A percentile compares a stretch with the other conserved stretches of the same genome.
Evolutionary conservation across 805 yeast species (phyloP).

Genomic region (Suhomyces prunicola): DNA sequence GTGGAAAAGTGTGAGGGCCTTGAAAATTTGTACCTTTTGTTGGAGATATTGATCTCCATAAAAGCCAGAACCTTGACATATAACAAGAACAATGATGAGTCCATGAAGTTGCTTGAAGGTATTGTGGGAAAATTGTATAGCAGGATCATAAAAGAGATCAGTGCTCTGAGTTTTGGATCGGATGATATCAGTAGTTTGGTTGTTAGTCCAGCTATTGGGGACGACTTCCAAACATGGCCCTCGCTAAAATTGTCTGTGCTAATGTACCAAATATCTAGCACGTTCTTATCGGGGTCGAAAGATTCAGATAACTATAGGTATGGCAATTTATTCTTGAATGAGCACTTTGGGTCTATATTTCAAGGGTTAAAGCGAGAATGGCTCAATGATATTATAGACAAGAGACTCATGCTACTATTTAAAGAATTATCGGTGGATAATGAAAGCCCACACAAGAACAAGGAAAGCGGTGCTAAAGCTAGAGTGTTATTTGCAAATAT

Average conservation of each 20-base stretch:
- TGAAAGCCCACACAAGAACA: background rate
- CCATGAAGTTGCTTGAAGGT: background rate
- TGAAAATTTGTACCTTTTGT: slow-evolving; percentile 11
- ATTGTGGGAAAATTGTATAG: background rate
- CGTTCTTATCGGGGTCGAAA: background rate
- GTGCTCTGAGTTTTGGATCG: background rate
- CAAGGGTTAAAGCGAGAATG: slow-evolving; percentile 29
- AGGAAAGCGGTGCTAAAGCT: slow-evolving; percentile 1
- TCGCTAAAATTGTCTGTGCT: slow-evolving; percentile 17
- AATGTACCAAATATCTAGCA: slow-evolving; percentile 10
- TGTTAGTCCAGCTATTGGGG: background rate
- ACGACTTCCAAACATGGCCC: slow-evolving; percentile 11
- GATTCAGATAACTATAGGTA: slow-evolving; percentile 8
- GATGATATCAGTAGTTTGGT: background rate
- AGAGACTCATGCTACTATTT: background rate
- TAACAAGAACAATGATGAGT: background rate
- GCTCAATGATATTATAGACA: slow-evolving; percentile 12
- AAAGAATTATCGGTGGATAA: background rate
- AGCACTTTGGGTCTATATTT: slow-evolving; percentile 15
- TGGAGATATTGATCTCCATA: slow-evolving; percentile 10
- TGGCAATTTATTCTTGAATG: slow-evolving; percentile 22
- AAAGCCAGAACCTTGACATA: background rate
- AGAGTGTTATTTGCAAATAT: slow-evolving; percentile 20
- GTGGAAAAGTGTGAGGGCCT: background rate
- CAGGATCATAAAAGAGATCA: background rate